Conservation (phyloP, 345 rosid genomes). For the Nephelium lappaceum region DNA sequence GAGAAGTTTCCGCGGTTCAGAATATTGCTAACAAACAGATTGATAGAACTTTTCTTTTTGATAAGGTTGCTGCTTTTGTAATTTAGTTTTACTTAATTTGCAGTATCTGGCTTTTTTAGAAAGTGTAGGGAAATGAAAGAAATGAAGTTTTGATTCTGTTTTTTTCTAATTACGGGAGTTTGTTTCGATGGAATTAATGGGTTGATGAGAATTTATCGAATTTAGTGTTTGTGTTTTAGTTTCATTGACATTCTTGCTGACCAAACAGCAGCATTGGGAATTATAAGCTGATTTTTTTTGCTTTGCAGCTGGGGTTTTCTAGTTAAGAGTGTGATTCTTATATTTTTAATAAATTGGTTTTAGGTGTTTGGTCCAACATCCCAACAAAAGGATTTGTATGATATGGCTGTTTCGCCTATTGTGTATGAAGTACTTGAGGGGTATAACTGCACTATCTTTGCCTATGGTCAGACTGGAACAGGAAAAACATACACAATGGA, state of each 20-base stretch:
- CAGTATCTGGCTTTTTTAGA: background rate
- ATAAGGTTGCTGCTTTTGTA: conserved; percentile 55
- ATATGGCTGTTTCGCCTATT: conserved; percentile 82
- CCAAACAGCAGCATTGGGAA: background rate
- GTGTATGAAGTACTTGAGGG: conserved; percentile 98
- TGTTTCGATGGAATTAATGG: background rate
- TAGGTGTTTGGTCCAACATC: conserved; percentile 97
- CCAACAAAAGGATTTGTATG: conserved; percentile 84
- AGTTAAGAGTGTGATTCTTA: conserved; percentile 8
- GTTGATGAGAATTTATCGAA: background rate
- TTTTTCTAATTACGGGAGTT: no score
- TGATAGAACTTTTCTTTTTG: conserved; percentile 92
- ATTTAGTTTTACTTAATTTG: background rate
- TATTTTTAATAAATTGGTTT: background rate
- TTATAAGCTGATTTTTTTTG: background rate
- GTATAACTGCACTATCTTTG: conserved; percentile 98
- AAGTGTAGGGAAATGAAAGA: conserved; percentile 4
- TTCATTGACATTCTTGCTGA: background rate
- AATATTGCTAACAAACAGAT: conserved; percentile 94
- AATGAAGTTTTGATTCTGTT: no score
- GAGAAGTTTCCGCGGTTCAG: conserved; percentile 90
- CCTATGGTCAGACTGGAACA: conserved; percentile 98
- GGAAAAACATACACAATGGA: conserved; percentile 99
- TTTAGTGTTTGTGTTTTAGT: background rate
- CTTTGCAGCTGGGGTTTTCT: background rate